A percentile compares a stretch with the other conserved stretches of the same genome.
Evolutionary conservation across 805 yeast genomes (phyloP).

Genomic region (Yarrowia bubula): DNA sequence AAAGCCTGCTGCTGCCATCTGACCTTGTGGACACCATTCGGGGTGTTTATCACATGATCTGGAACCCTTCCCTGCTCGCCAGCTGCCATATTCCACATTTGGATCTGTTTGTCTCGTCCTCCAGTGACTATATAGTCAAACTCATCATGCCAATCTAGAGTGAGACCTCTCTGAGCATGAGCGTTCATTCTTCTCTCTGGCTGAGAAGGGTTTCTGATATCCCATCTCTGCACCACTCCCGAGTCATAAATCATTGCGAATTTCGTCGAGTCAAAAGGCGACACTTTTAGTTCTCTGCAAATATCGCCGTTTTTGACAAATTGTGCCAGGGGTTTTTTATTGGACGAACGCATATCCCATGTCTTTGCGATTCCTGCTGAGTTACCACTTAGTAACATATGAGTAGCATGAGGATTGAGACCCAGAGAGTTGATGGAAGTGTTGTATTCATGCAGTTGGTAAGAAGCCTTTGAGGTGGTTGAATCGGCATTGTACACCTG

Average conservation of each 20-base stretch:
- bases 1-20: slow-evolving; percentile 49
- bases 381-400: slow-evolving; percentile 69
- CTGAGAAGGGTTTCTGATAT: slow-evolving; percentile 62
- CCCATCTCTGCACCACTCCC: slow-evolving; percentile 85
- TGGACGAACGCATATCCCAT: slow-evolving; percentile 77
- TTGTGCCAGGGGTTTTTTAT: slow-evolving; percentile 47
- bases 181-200: slow-evolving; percentile 77
- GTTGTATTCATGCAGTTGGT: slow-evolving; percentile 39
- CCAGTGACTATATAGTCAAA: slow-evolving; percentile 82
- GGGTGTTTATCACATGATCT: slow-evolving; percentile 66
- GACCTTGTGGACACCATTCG: slow-evolving; percentile 76
- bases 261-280: slow-evolving; percentile 53
- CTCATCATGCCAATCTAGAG: slow-evolving; percentile 85
- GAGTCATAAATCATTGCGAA: slow-evolving; percentile 83
- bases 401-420: slow-evolving; percentile 63
- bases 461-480: slow-evolving; percentile 21
- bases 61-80: slow-evolving; percentile 48
- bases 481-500: slow-evolving; percentile 37
- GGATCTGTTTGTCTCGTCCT: slow-evolving; percentile 83
- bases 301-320: slow-evolving; percentile 71
- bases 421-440: slow-evolving; percentile 56
- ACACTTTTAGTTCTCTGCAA: slow-evolving; percentile 54
- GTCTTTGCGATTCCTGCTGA: slow-evolving; percentile 71
- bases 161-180: slow-evolving; percentile 86
- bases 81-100: slow-evolving; percentile 64